Percentiles rank a stretch among this genome's conserved stretches.
Conservation (phyloP, 805 yeast species). For the Zygotorulaspora chibaensis region DNA sequence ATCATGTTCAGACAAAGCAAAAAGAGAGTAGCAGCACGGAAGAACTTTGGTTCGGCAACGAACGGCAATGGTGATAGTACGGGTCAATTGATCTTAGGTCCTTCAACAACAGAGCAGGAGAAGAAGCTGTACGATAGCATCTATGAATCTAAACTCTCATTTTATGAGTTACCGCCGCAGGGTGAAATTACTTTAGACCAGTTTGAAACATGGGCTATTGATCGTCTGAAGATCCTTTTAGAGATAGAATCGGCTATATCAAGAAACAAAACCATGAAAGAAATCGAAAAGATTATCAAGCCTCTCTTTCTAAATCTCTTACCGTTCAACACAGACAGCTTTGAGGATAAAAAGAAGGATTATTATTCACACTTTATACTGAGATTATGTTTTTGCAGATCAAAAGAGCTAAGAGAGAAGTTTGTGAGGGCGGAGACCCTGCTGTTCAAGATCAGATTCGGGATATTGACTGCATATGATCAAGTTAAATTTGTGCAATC, state of each 20-base stretch:
- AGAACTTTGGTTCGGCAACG: conserved; percentile 47
- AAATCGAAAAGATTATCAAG: conserved; percentile 58
- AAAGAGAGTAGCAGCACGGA: conserved; percentile 69
- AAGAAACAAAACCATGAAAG: conserved; percentile 59
- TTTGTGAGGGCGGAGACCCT: conserved; percentile 73
- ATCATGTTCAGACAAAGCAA: conserved; percentile 69
- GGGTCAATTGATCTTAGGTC: conserved; percentile 25
- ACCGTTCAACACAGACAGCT: conserved; percentile 47
- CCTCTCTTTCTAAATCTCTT: conserved; percentile 61
- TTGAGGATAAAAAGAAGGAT: conserved; percentile 75
- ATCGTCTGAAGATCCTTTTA: conserved; percentile 73
- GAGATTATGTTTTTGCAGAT: conserved; percentile 83
- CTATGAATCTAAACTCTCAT: conserved; percentile 61
- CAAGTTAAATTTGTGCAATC: conserved; percentile 65
- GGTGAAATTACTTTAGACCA: conserved; percentile 87
- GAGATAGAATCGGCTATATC: conserved; percentile 76
- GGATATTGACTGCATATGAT: conserved; percentile 56
- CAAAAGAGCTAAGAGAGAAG: conserved; percentile 74
- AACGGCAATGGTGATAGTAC: conserved; percentile 22
- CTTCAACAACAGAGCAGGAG: conserved; percentile 29
- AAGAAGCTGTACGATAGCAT: conserved; percentile 35
- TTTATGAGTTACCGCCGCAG: conserved; percentile 73
- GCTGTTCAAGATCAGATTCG: conserved; percentile 70
- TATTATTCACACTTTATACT: conserved; percentile 88
- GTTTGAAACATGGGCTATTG: conserved; percentile 95